Evolutionary conservation across 1,139 yeast genomes (phyloP).

Genomic region (Geotrichum restrictum): DNA sequence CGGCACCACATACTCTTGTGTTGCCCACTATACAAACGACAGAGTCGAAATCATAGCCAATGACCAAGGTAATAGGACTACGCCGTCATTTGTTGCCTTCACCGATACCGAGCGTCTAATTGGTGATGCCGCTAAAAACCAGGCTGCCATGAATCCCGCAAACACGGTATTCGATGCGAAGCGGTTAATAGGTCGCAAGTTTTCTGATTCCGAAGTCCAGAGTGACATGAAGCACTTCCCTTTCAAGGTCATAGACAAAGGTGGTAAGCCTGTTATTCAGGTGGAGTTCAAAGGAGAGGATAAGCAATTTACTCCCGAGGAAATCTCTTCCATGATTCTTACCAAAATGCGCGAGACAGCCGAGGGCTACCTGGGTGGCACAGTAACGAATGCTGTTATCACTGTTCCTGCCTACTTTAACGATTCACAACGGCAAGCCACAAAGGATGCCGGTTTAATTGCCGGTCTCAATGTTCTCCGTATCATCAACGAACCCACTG

Average conservation of each 20-base stretch:
- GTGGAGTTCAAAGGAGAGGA: no score
- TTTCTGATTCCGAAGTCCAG: conserved; percentile 82
- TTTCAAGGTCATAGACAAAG: no score
- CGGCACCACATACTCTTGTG: no score
- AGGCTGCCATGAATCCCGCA: conserved; percentile 94
- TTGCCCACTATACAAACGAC: conserved; percentile 90
- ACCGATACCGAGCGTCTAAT: conserved; percentile 89
- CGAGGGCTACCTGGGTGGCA: conserved; percentile 83
- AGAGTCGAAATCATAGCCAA: conserved; percentile 91
- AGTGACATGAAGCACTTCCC: no score
- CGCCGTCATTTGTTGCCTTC: conserved; percentile 97
- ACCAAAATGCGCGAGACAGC: conserved; percentile 95
- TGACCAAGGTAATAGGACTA: conserved; percentile 98
- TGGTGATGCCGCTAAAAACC: conserved; percentile 98
- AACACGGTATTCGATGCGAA: conserved; percentile 96
- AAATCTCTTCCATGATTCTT: conserved; percentile 90
- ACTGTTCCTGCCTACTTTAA: conserved; percentile 95
- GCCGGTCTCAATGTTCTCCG: no score
- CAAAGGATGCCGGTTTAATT: conserved; percentile 96
- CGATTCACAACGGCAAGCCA: conserved; percentile 94
- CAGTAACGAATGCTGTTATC: conserved; percentile 83
- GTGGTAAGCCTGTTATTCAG: no score
- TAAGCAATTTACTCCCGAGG: conserved; percentile 93
- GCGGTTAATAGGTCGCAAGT: conserved; percentile 94
- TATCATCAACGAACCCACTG: conserved; percentile 94